phyloP scores from a whole-genome alignment of 2,329 filamentous ascomycete genomes.

The Apiospora kogelbergensis region DNA sequence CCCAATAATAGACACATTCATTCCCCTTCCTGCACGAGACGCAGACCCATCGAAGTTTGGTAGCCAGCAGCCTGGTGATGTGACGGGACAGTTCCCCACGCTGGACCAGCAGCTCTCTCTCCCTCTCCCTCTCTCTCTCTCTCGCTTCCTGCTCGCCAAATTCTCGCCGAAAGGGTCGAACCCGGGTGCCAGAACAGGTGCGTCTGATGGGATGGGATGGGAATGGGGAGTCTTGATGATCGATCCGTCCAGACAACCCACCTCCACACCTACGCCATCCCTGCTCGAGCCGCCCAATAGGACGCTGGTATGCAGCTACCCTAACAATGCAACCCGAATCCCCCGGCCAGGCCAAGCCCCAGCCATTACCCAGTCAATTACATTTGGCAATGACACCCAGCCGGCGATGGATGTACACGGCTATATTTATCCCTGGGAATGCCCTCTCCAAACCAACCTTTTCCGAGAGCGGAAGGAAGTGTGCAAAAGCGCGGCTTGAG shows the following conservation, averaged over 20 bases:
- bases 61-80: neutral
- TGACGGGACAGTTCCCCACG: neutral
- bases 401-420: neutral
- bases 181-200: conserved; percentile 1
- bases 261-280: conserved; percentile 1
- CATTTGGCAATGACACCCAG: neutral
- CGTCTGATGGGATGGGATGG: neutral
- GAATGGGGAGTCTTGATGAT: conserved; percentile 1
- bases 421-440: neutral
- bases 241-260: conserved; percentile 8
- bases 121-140: neutral
- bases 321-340: conserved; percentile 7
- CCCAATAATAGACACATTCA: conserved; percentile 4
- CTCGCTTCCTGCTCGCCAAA: conserved; percentile 7
- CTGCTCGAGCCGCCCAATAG: neutral
- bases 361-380: conserved; percentile 3
- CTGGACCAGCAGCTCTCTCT: neutral
- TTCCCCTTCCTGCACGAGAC: neutral
- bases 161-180: conserved; percentile 9
- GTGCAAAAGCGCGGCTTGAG: neutral
- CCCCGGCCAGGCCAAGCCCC: conserved; percentile 7
- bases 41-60: neutral
- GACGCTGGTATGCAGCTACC: neutral
- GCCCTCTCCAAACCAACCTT: neutral
- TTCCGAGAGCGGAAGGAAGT: neutral